These are phyloP conservation scores for Microascus cirrosus DNA, from an alignment of 2,329 filamentous ascomycete species.

Conservation along the genomic window DNA sequence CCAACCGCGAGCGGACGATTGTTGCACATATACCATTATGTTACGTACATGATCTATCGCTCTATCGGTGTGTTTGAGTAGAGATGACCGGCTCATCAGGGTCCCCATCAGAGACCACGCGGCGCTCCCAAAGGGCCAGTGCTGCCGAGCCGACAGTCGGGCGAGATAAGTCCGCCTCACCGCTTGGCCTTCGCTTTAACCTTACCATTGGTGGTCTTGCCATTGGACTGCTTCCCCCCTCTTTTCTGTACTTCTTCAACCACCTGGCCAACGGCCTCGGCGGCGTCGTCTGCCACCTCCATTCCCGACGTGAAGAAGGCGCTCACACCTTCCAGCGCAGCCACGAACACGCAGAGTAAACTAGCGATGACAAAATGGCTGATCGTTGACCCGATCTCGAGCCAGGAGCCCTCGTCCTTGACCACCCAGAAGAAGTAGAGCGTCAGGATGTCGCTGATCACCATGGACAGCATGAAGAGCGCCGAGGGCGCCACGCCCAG, in stretches of 20 bases:
- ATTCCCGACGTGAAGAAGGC: conserved; percentile 74
- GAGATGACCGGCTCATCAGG: neutral
- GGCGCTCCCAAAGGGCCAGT: too few relatives aligned
- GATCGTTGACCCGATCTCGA: conserved; percentile 95
- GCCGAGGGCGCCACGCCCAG: conserved; percentile 78
- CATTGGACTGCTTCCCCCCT: neutral
- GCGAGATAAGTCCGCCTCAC: neutral
- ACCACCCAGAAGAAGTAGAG: conserved; percentile 98
- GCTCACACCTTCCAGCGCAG: conserved; percentile 74
- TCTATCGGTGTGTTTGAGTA: neutral
- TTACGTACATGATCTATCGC: neutral
- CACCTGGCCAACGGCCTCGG: conserved; percentile 12
- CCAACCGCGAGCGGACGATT: neutral
- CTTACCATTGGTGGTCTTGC: neutral
- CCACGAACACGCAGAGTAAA: conserved; percentile 80
- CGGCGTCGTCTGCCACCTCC: conserved; percentile 39
- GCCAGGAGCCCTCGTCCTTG: conserved; percentile 89
- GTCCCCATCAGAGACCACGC: neutral
- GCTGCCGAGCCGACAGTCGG: too few relatives aligned
- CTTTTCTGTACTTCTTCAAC: neutral
- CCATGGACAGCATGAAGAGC: conserved; percentile 91
- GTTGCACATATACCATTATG: neutral
- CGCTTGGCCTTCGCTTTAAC: neutral
- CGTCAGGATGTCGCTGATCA: conserved; percentile 80
- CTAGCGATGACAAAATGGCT: conserved; percentile 93